Evolutionary conservation across 805 yeast species (phyloP), one percentile per base, ranked within the genome.

Genomic region (Tanozyma kutaoensis): DNA sequence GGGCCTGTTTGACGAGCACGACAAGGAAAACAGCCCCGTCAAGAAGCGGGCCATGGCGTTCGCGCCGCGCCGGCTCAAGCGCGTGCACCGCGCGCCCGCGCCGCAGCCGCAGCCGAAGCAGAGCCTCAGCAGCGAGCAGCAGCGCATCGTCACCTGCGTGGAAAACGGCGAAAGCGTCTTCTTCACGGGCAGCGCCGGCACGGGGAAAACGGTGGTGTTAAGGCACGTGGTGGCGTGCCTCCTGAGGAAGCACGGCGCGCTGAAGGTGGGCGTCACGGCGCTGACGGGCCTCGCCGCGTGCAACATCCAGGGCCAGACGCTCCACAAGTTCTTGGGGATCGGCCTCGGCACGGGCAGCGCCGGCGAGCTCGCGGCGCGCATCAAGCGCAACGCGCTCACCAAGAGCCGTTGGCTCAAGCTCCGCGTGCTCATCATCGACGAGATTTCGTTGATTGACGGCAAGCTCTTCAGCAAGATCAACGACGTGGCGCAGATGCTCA

Each of bases 121-220:
- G n/a, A n/a, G n/a, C n/a, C n/a, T n/a, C n/a, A n/a, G n/a, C n/a
- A n/a, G n/a, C 17, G 7, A 15, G 17, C 17, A 15, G 7, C 17
- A 15, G 7, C 17, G 7, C 7, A 15, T 15, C 17, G 5, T 15
- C 7, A 5, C 7, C 17, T 15, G 7, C 17, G 17, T 15, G 17
- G 17, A 69, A 24, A 44, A 58, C 14, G 85, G 93, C 0, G 54
- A 59, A 12, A 81, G 76, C 32, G 53, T 91, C 3, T 91, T 91
- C 45, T 91, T 81, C 47, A 91, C 98, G 0, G 98, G 98, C 27
- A 84, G 96, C 19, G 98, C 98, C 0, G 98, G 98, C 42, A 91
- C 98, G 0, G 98, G 98, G 45, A 91, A 91, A 46, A 88, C 98
- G 2, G 77, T 91, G 4, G 57, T 91, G n/a, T 55, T 91, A 27